Conservation (phyloP, 176 grass and related monocot species). For the Paspalum vaginatum region DNA sequence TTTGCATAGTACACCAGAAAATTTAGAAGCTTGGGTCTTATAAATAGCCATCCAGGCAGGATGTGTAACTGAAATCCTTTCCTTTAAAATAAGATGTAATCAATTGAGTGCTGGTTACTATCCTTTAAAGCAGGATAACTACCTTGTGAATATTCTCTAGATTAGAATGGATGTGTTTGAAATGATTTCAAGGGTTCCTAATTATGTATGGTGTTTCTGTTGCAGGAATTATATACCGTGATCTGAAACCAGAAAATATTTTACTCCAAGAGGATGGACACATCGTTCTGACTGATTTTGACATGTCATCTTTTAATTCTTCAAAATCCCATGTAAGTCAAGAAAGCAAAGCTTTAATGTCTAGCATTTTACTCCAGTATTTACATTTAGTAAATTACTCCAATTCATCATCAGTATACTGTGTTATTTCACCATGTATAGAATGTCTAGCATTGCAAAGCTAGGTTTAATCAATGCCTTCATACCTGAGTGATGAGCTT, state of each 20-base stretch:
- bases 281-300: constrained; percentile 92
- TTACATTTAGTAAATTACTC: not conserved
- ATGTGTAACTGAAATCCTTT: too few species aligned
- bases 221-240: constrained; percentile 94
- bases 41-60: too few species aligned
- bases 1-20: too few species aligned
- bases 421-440: constrained; percentile 1
- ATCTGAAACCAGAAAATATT: constrained; percentile 98
- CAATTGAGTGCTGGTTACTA: too few species aligned
- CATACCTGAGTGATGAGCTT: constrained; percentile 14
- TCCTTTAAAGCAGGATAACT: not conserved
- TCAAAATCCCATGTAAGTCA: constrained; percentile 92
- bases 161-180: not conserved
- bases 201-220: constrained; percentile 38
- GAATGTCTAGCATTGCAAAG: constrained; percentile 6
- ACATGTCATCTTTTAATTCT: constrained; percentile 86
- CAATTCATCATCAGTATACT: constrained; percentile 1
- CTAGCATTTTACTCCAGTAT: constrained; percentile 1
- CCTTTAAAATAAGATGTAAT: too few species aligned
- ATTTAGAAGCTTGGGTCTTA: too few species aligned
- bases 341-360: constrained; percentile 7
- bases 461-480: too few species aligned
- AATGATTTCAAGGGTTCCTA: constrained; percentile 15
- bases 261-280: constrained; percentile 90
- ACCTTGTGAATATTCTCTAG: not conserved